Percentiles rank a stretch among this genome's conserved stretches.
Conservation (phyloP, 23 red algal genomes). For the Porphyridium purpureum region DNA sequence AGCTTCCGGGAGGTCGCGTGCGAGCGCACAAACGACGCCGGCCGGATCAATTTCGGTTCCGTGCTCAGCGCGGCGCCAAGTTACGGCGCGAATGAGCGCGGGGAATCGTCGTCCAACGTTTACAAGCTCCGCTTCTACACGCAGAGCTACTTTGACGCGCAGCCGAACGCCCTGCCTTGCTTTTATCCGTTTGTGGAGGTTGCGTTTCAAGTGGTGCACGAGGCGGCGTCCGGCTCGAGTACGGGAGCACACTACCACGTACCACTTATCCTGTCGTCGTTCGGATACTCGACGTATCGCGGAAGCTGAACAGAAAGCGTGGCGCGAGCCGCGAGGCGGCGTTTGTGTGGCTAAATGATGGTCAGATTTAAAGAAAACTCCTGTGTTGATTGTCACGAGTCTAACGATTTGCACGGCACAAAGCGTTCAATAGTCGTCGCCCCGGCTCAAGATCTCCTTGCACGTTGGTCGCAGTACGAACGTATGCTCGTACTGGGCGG, state of each 20-base stretch:
- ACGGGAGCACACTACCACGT: slow-evolving; percentile 50
- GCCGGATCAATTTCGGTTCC: slow-evolving; percentile 25
- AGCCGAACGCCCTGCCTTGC: slow-evolving; percentile 14
- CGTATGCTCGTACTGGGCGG: slow-evolving; percentile 98
- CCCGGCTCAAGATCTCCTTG: slow-evolving; percentile 87
- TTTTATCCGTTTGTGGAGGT: slow-evolving; percentile 70
- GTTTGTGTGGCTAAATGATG: too few species aligned
- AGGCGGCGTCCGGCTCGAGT: too few species aligned
- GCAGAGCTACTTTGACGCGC: slow-evolving; percentile 24
- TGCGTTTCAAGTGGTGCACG: slow-evolving; percentile 34
- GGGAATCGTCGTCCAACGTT: too few species aligned
- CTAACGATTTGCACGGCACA: too few species aligned
- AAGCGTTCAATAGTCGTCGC: slow-evolving; percentile 93
- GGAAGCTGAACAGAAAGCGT: too few species aligned
- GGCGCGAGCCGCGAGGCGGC: too few species aligned
- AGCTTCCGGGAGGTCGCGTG: too few species aligned
- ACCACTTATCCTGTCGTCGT: slow-evolving; percentile 54
- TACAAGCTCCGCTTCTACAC: slow-evolving; percentile 53
- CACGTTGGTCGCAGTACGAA: slow-evolving; percentile 74
- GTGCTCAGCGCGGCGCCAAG: slow-evolving; percentile 6
- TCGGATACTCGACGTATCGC: slow-evolving; percentile 68
- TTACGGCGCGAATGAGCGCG: slow-evolving; percentile 12
- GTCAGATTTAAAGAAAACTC: too few species aligned
- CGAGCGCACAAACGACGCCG: slow-evolving; percentile 17
- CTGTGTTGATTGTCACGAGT: too few species aligned